phyloP scores from a whole-genome alignment of 495 filamentous ascomycete species.

The Sphaerosporella brunnea region DNA sequence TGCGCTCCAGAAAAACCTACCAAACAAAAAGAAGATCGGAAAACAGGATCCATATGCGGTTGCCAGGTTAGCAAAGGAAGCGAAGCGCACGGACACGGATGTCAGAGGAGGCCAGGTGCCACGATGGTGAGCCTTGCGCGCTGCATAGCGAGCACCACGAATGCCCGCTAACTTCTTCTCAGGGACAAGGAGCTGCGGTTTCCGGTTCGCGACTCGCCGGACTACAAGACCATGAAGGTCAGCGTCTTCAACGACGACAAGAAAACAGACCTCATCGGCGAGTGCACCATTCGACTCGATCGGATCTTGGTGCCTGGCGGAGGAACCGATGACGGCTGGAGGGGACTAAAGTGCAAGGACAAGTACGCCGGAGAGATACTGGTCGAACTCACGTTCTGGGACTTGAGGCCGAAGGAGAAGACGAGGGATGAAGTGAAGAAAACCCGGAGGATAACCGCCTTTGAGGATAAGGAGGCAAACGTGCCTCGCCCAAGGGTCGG shows the following conservation, averaged over 20 bases:
- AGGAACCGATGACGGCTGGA: constrained; percentile 85
- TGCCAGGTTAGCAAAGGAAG: constrained; percentile 83
- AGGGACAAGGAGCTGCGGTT: constrained; percentile 98
- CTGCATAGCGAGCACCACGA: constrained; percentile 1
- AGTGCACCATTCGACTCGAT: constrained; percentile 69
- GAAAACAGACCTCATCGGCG: constrained; percentile 86
- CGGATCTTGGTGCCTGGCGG: constrained; percentile 69
- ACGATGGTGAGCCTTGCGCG: constrained; percentile 50
- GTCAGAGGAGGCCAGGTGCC: constrained; percentile 89
- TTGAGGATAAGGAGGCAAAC: constrained; percentile 16
- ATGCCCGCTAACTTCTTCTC: constrained; percentile 18
- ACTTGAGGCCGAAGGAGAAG: constrained; percentile 63
- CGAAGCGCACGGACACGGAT: constrained; percentile 93
- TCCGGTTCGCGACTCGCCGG: constrained; percentile 84
- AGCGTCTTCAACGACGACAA: constrained; percentile 97
- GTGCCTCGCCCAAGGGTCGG: constrained; percentile 14
- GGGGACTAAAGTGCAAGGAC: constrained; percentile 63
- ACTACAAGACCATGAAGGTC: constrained; percentile 86
- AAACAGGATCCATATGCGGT: constrained; percentile 98
- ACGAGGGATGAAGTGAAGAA: constrained; percentile 10
- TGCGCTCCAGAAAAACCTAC: constrained; percentile 56
- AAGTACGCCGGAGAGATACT: constrained; percentile 91
- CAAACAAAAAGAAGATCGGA: constrained; percentile 88
- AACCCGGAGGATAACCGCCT: neutral
- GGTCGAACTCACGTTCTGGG: constrained; percentile 93